Evolutionary conservation across 2,329 filamentous ascomycete species (phyloP).

Genomic region (Cordyceps farinosa): DNA sequence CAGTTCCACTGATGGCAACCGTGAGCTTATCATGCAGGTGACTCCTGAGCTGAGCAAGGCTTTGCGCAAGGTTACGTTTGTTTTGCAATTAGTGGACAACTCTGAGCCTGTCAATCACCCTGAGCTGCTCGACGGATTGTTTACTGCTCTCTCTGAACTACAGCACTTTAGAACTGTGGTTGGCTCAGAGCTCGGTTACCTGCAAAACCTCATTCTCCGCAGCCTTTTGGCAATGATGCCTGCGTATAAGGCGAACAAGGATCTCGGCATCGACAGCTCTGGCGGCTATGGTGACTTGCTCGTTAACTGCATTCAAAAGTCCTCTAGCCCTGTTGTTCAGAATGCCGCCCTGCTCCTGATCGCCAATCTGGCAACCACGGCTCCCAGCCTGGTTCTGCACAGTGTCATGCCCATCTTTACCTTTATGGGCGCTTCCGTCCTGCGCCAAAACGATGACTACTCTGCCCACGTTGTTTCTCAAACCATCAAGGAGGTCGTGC

Average conservation of each 20-base stretch:
- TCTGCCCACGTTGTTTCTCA: slow-evolving; percentile 94
- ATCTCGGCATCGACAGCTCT: slow-evolving; percentile 68
- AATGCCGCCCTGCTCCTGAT: slow-evolving; percentile 86
- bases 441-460: slow-evolving; percentile 93
- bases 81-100: slow-evolving; percentile 82
- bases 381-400: slow-evolving; percentile 87
- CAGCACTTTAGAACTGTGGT: slow-evolving; percentile 79
- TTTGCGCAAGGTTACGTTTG: slow-evolving; percentile 76
- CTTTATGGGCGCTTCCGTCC: slow-evolving; percentile 89
- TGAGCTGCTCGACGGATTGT: slow-evolving; percentile 73
- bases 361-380: slow-evolving; percentile 78
- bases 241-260: slow-evolving; percentile 60
- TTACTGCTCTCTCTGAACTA: slow-evolving; percentile 79
- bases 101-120: slow-evolving; percentile 73
- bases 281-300: slow-evolving; percentile 84
- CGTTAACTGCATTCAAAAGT: slow-evolving; percentile 90
- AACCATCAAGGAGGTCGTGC: slow-evolving; percentile 91
- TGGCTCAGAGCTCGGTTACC: slow-evolving; percentile 82
- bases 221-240: slow-evolving; percentile 83
- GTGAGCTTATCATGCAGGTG: slow-evolving; percentile 57
- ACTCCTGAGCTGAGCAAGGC: slow-evolving; percentile 63
- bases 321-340: slow-evolving; percentile 87
- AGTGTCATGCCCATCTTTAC: slow-evolving; percentile 99
- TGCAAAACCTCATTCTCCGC: slow-evolving; percentile 79
- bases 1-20: slow-evolving; percentile 66